Percentiles rank a stretch among this genome's conserved stretches.
phyloP scores from a whole-genome alignment of 2,329 filamentous ascomycete genomes.

The Chaetoscypha palmicola region DNA sequence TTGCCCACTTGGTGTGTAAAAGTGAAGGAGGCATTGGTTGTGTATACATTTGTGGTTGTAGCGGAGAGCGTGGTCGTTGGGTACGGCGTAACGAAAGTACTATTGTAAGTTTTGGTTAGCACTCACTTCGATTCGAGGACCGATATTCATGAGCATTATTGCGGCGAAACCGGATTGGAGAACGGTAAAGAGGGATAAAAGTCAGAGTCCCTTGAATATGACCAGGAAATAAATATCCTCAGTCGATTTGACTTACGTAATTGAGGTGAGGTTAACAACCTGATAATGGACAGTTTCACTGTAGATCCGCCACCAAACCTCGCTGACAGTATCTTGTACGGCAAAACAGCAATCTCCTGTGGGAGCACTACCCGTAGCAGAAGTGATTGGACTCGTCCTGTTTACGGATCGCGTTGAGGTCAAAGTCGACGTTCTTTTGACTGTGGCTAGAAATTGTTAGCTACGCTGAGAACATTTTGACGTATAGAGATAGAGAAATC shows the following conservation, averaged over 20 bases:
- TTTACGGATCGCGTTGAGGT: background rate
- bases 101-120: no score
- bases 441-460: background rate
- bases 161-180: no score
- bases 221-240: no score
- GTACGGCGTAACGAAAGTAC: conserved; percentile 10
- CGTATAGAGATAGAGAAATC: background rate
- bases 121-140: no score
- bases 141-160: no score
- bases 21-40: conserved; percentile 5
- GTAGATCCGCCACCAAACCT: conserved; percentile 7
- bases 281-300: background rate
- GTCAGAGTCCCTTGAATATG: no score
- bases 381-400: background rate
- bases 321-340: conserved; percentile 13
- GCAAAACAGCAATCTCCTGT: conserved; percentile 11
- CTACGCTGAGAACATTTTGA: background rate
- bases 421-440: background rate
- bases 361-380: background rate
- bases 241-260: no score
- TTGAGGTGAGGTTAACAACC: conserved; percentile 8
- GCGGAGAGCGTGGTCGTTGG: conserved; percentile 9
- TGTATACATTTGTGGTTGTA: conserved; percentile 8
- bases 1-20: background rate
- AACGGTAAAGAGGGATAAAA: no score